Base-by-base conservation (phyloP, 257 asterid species). In the Scutellaria baicalensis region DNA sequence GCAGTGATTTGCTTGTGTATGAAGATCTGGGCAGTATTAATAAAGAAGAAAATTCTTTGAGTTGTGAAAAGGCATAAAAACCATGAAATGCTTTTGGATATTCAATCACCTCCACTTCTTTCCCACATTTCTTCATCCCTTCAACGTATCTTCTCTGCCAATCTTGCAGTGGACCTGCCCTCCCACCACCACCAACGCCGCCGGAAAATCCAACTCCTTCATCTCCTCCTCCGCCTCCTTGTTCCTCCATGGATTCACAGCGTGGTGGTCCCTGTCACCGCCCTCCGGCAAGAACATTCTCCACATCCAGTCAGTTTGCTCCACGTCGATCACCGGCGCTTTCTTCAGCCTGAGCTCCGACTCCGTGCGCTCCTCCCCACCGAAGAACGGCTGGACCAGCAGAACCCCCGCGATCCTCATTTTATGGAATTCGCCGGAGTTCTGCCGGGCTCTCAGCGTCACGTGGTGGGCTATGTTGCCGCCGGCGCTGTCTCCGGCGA, bases 401-500 rank as follows among this genome's bases (percentile, higher is more conserved):
- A 58, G 8, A 5, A 69, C 18, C 10, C 75, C 75, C 40, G 14
- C 31, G 2, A 69, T 42, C 9, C 8, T 36, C 16, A 69, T 6
- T 5, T 31, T 44, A 12, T 40, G 16, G 1, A 69, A 9, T 36
- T 18, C 44, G 6, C 14, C 14, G 5, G 20, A 6, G n/a, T 56
- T 50, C 21, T 0, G 47, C 50, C 67, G 23, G 1, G 49, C 67
- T 31, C 39, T 59, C 1, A 9, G 23, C 11, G 66, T 64, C 14
- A 69, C 59, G 18, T 69, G 75, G 5, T 69, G 75, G 2, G 75
- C 59, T 4, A 69, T 69, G 49, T 69, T 69, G 9, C 60, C 74
- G 27, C 75, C 75, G 39, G 75, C 75, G 68, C 75, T 69, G n/a
- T 69, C 75, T 17, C 75, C 75, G 14, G 67, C 75, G 1, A 69